Conservation (phyloP, 176 grass and related monocot genomes). For the Phyllostachys edulis region DNA sequence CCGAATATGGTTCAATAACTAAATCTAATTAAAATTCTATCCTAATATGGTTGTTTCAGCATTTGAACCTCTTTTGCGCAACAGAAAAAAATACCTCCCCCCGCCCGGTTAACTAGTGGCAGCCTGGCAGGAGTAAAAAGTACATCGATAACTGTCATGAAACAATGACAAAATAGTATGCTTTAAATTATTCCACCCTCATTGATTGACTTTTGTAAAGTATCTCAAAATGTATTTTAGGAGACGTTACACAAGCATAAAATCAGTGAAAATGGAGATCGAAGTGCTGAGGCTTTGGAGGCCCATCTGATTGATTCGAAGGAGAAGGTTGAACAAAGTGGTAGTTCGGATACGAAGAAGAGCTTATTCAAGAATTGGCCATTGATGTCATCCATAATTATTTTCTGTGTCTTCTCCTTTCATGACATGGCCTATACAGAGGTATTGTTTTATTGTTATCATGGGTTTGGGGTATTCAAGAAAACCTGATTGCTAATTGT, state of each 20-base stretch:
- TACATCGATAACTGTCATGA: not conserved
- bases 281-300: constrained; percentile 58
- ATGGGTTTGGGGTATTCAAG: not conserved
- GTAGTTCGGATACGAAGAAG: constrained; percentile 38
- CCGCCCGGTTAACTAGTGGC: no score
- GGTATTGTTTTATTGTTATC: constrained; percentile 21
- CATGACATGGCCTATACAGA: constrained; percentile 94
- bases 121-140: no score
- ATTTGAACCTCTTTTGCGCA: no score
- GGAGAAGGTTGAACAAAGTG: constrained; percentile 38
- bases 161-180: not conserved
- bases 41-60: not conserved
- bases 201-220: not conserved
- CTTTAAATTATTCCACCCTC: not conserved
- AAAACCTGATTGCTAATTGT: not conserved
- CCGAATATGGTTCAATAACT: not conserved
- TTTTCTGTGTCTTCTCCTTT: constrained; percentile 82
- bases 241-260: constrained; percentile 88
- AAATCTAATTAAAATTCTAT: not conserved
- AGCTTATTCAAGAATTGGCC: constrained; percentile 93
- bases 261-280: constrained; percentile 16
- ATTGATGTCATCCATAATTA: constrained; percentile 91
- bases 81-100: no score
- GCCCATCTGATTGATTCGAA: constrained; percentile 42
- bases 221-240: no score